A percentile compares a stretch with the other conserved stretches of the same genome.
Evolutionary conservation across 208 protist species (phyloP).

Genomic region (Trichomonas vaginalis): DNA sequence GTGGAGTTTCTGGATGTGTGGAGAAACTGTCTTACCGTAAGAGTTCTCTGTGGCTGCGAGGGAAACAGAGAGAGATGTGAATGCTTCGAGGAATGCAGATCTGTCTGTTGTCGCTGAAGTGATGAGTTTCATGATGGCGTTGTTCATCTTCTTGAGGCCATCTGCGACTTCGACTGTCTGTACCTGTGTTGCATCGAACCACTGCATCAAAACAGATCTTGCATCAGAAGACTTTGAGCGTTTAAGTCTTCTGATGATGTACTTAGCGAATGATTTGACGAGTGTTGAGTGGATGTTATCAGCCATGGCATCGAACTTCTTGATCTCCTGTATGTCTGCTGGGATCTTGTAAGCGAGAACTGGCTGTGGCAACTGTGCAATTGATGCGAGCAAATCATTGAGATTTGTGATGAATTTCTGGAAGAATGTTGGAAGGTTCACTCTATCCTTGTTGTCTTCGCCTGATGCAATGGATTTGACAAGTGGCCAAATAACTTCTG

Average conservation of each 20-base stretch:
- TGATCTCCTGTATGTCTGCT: background rate
- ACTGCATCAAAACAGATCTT: background rate
- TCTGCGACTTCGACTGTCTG: background rate
- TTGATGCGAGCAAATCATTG: background rate
- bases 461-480: background rate
- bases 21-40: background rate
- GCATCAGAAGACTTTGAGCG: background rate
- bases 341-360: background rate
- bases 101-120: background rate
- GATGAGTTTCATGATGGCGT: background rate
- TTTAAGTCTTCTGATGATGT: background rate
- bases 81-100: background rate
- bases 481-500: background rate
- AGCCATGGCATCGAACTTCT: background rate
- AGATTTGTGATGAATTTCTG: background rate
- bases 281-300: background rate
- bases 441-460: background rate
- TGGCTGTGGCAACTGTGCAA: background rate
- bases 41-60: background rate
- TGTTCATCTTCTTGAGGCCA: background rate
- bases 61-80: background rate
- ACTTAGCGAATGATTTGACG: background rate
- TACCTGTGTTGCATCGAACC: slow-evolving; percentile 12
- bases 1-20: background rate
- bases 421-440: background rate